A percentile compares a stretch with the other conserved stretches of the same genome.
Evolutionary conservation across 1,139 yeast species (phyloP).

Genomic region (Schwanniomyces etchellsii): DNA sequence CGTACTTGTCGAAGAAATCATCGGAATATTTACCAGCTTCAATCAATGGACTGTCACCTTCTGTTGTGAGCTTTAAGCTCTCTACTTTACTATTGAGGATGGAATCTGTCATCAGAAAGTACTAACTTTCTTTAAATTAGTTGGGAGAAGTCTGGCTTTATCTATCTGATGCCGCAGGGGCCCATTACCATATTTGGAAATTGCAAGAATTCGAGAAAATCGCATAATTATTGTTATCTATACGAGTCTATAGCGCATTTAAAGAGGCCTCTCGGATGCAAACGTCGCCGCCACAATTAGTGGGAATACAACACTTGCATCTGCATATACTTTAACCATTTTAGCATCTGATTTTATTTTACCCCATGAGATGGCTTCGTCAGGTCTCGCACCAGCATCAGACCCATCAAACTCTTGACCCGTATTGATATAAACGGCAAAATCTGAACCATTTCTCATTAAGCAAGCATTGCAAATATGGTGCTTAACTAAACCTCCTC

Average conservation of each 20-base stretch:
- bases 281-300: conserved; percentile 96
- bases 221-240: too few relatives aligned
- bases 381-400: conserved; percentile 99
- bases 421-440: conserved; percentile 93
- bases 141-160: too few relatives aligned
- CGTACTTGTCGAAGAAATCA: conserved; percentile 29
- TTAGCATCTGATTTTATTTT: conserved; percentile 93
- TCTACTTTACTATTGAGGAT: conserved; percentile 1
- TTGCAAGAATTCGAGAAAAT: too few relatives aligned
- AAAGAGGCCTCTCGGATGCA: conserved; percentile 44
- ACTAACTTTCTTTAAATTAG: neutral
- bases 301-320: conserved; percentile 94
- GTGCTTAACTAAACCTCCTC: conserved; percentile 95
- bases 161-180: too few relatives aligned
- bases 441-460: conserved; percentile 99
- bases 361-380: conserved; percentile 99
- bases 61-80: neutral
- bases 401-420: conserved; percentile 99
- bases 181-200: neutral
- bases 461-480: conserved; percentile 97
- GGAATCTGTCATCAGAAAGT: neutral
- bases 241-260: too few relatives aligned
- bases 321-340: conserved; percentile 89
- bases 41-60: neutral
- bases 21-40: conserved; percentile 12